Evolutionary conservation across 208 protist species (phyloP).

Genomic region (Acanthamoeba healyi): DNA sequence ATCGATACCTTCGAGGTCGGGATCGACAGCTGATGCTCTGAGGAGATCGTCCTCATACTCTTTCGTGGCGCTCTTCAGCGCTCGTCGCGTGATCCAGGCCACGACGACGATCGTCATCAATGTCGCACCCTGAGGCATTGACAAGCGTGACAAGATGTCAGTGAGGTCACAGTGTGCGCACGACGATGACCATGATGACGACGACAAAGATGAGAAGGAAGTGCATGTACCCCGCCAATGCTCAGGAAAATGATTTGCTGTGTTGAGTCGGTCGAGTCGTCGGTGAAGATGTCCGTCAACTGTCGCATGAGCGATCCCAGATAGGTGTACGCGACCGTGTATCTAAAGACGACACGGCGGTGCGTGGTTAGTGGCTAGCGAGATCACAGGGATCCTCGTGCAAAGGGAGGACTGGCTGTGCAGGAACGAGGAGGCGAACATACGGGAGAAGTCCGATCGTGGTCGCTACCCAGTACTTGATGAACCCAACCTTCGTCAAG

Average conservation of each 20-base stretch:
- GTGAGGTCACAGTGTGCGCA: neutral
- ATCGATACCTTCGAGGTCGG: neutral
- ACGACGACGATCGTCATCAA: slow-evolving; percentile 40
- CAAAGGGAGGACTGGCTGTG: neutral
- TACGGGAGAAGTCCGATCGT: slow-evolving; percentile 44
- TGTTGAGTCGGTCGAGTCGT: slow-evolving; percentile 51
- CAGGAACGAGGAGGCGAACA: neutral
- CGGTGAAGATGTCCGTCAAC: slow-evolving; percentile 34
- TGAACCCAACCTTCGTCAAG: slow-evolving; percentile 13
- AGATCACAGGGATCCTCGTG: neutral
- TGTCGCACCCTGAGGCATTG: slow-evolving; percentile 2
- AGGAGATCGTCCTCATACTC: neutral
- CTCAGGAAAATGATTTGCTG: slow-evolving; percentile 67
- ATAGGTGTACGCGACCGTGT: slow-evolving; percentile 37
- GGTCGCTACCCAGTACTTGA: slow-evolving; percentile 55
- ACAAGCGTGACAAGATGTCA: neutral
- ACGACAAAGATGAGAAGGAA: neutral
- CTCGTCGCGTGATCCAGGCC: slow-evolving; percentile 43
- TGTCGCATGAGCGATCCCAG: slow-evolving; percentile 64
- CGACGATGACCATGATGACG: neutral
- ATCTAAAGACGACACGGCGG: neutral
- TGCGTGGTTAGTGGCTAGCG: too few relatives aligned
- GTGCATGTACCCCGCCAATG: neutral
- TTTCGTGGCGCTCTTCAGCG: slow-evolving; percentile 12
- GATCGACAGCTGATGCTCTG: neutral